Base-by-base conservation (phyloP, 345 rosid species). In the Passiflora organensis region DNA sequence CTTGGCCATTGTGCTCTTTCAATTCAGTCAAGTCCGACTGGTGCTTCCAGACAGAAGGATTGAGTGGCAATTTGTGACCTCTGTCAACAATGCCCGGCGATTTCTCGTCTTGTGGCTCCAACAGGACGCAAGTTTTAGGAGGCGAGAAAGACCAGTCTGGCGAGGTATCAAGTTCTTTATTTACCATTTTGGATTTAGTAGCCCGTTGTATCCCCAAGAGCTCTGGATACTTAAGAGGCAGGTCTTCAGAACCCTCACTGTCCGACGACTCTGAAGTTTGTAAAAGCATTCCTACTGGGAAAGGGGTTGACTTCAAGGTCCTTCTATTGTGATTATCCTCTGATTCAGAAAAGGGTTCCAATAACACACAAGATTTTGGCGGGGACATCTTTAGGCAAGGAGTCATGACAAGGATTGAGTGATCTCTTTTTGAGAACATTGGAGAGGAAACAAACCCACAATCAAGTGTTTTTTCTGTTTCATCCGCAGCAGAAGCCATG, bases 71-170 rank as follows among this genome's bases (percentile, higher is more conserved):
- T 62, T 32, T 21, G 53, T 22, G 24, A 47, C 51, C 65, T 15
- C 13, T 55, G 53, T 76, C 63, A 45, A 59, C 62, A 45, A 39
- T 56, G 51, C 46, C 51, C 14, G 6, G 15, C 42, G 67, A 49
- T 61, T 65, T 78, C 66, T 76, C 86, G 48, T 73, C 76, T 3
- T 64, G 72, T 44, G 82, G 95, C 58, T 80, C 85, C 76, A 89
- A 57, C 62, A 93, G 63, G 63, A 75, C 71, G 74, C 91, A 89
- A 44, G 87, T 81, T 71, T 80, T 89, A n/a, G 88, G 96, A 59
- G 97, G 95, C 28, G 99, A 94, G 64, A 85, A 77, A 18, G 63
- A 71, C 99, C 99, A 89, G 14, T 75, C 62, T 28, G 97, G 95
- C 12, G 95, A 86, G 22, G 83, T 56, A 10, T 69, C 88, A 6